Evolutionary conservation across 352 stramenopile genomes (phyloP).

Genomic region (Peronospora belbahrii): DNA sequence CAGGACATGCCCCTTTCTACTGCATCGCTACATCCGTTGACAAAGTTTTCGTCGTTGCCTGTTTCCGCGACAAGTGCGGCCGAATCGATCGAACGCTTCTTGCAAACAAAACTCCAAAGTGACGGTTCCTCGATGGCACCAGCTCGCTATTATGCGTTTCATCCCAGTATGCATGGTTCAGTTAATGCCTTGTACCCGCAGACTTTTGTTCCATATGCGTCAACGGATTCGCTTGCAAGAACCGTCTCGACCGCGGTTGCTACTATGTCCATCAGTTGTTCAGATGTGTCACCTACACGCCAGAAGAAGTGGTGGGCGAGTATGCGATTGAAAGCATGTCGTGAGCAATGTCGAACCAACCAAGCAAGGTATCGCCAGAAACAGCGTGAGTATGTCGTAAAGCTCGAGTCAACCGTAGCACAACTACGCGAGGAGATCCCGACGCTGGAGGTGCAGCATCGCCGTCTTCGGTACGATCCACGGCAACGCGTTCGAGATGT

Average conservation of each 20-base stretch:
- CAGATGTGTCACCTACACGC: not conserved
- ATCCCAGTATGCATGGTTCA: not conserved
- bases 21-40: slow-evolving; percentile 10
- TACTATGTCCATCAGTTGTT: slow-evolving; percentile 11
- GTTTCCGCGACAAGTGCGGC: slow-evolving; percentile 4
- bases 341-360: slow-evolving; percentile 49
- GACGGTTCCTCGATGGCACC: not conserved
- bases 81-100: slow-evolving; percentile 4
- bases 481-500: slow-evolving; percentile 23
- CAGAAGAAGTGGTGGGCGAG: slow-evolving; percentile 29
- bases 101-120: slow-evolving; percentile 8
- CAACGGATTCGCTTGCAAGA: slow-evolving; percentile 11
- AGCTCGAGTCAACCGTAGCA: slow-evolving; percentile 26
- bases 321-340: slow-evolving; percentile 36
- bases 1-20: slow-evolving; percentile 1
- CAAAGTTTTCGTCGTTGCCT: slow-evolving; percentile 12
- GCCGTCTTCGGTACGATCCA: slow-evolving; percentile 21
- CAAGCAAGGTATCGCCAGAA: slow-evolving; percentile 52
- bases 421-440: slow-evolving; percentile 33
- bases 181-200: not conserved
- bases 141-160: not conserved
- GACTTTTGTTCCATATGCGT: not conserved
- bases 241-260: slow-evolving; percentile 9
- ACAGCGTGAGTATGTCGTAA: slow-evolving; percentile 27
- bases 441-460: slow-evolving; percentile 22